Percentiles rank a stretch among this genome's conserved stretches.
Conservation (phyloP, 345 rosid species). For the Angophora floribunda region DNA sequence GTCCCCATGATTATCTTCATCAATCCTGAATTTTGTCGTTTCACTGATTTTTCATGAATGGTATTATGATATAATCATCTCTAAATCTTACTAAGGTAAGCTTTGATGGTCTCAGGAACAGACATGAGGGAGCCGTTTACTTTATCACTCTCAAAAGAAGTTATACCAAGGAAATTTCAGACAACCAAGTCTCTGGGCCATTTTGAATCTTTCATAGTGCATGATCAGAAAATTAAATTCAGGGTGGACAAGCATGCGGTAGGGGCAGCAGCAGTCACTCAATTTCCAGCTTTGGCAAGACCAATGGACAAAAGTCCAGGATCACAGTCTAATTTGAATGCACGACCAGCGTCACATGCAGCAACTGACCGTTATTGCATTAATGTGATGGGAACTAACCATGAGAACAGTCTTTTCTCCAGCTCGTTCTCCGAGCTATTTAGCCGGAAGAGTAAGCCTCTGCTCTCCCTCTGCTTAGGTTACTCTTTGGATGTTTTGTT, state of each 20-base stretch:
- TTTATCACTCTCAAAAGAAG: slow-evolving; percentile 7
- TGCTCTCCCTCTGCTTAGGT: neutral
- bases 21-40: neutral
- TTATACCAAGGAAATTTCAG: slow-evolving; percentile 9
- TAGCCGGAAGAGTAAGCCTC: slow-evolving; percentile 54
- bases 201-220: slow-evolving; percentile 7
- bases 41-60: neutral
- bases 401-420: slow-evolving; percentile 88
- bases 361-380: slow-evolving; percentile 14
- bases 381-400: slow-evolving; percentile 33
- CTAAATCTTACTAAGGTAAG: neutral
- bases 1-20: neutral
- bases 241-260: slow-evolving; percentile 10
- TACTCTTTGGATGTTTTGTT: neutral
- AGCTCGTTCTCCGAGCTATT: slow-evolving; percentile 82
- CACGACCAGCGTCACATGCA: slow-evolving; percentile 17
- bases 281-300: slow-evolving; percentile 20
- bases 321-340: slow-evolving; percentile 32
- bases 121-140: slow-evolving; percentile 10
- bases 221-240: slow-evolving; percentile 16
- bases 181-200: slow-evolving; percentile 8
- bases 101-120: slow-evolving; percentile 16
- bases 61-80: neutral
- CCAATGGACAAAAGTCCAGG: slow-evolving; percentile 24
- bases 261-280: slow-evolving; percentile 26